Evolutionary conservation across 2,329 filamentous ascomycete genomes (phyloP).

Genomic region (Phialocephala subalpina): DNA sequence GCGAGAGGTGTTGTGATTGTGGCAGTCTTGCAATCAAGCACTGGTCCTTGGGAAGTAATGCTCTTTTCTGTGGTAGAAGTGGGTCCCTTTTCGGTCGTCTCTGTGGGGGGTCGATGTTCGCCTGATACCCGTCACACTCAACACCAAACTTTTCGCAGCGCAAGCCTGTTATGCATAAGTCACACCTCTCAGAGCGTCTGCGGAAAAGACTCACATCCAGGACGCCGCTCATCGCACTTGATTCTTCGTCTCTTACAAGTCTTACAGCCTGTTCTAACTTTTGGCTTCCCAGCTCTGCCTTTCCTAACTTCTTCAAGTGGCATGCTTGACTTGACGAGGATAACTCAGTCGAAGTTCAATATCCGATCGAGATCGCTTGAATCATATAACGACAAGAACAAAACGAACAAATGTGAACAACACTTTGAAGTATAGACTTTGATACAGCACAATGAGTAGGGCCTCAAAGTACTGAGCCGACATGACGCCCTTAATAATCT

Average conservation of each 20-base stretch:
- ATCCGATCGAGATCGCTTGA: neutral
- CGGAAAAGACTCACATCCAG: constrained; percentile 50
- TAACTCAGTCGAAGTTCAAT: neutral
- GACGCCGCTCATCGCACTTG: constrained; percentile 70
- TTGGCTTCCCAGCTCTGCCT: constrained; percentile 17
- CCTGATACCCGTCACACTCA: constrained; percentile 61
- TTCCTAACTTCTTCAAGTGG: neutral
- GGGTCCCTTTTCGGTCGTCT: neutral
- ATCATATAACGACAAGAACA: neutral
- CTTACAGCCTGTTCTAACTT: constrained; percentile 16
- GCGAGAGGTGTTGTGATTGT: neutral
- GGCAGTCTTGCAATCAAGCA: neutral
- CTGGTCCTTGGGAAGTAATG: neutral
- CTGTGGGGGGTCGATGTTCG: neutral
- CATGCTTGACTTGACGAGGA: neutral
- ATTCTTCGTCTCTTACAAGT: constrained; percentile 54
- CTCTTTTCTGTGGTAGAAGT: neutral
- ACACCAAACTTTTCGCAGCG: constrained; percentile 66
- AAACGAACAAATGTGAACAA: neutral
- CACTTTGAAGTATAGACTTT: neutral
- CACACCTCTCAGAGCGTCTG: too few relatives aligned
- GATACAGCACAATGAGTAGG: neutral
- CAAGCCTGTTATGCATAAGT: constrained; percentile 33
- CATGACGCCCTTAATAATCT: neutral
- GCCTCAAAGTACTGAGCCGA: neutral